A percentile compares a stretch with the other conserved stretches of the same genome.
Evolutionary conservation across 2,329 filamentous ascomycete genomes (phyloP).

Genomic region (Chaetomiaceae sp.): DNA sequence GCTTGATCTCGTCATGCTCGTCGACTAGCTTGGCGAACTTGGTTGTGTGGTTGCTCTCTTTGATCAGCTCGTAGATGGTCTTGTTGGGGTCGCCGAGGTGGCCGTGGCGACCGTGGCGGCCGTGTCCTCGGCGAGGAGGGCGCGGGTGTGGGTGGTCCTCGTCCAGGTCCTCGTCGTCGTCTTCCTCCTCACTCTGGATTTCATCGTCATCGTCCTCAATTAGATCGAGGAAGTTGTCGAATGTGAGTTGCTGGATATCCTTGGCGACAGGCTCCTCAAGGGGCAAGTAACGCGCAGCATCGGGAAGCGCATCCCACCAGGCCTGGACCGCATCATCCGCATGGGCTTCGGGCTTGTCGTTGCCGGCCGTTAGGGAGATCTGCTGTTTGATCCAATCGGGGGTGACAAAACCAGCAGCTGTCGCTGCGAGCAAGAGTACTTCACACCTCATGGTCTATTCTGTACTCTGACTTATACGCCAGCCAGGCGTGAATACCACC

Average conservation of each 20-base stretch:
- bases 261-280: conserved; percentile 13
- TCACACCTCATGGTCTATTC: conserved; percentile 11
- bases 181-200: neutral
- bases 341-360: neutral
- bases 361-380: neutral
- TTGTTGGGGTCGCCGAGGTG: conserved; percentile 44
- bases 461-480: neutral
- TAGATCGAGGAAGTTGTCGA: conserved; percentile 4
- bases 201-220: neutral
- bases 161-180: conserved; percentile 1
- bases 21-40: conserved; percentile 71
- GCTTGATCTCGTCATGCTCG: conserved; percentile 64
- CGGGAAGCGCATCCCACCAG: conserved; percentile 15
- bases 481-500: neutral
- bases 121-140: conserved; percentile 8
- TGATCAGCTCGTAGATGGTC: conserved; percentile 76
- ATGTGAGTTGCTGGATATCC: neutral
- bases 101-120: conserved; percentile 24
- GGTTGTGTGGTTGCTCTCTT: conserved; percentile 67
- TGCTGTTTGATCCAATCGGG: conserved; percentile 2
- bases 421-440: conserved; percentile 12
- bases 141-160: conserved; percentile 3
- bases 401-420: conserved; percentile 15
- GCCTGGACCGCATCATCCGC: conserved; percentile 5
- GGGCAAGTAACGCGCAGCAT: conserved; percentile 3